These are phyloP conservation scores for Ophiostoma himal-ulmi DNA, from an alignment of 2,329 filamentous ascomycete genomes.

Conservation along the genomic window DNA sequence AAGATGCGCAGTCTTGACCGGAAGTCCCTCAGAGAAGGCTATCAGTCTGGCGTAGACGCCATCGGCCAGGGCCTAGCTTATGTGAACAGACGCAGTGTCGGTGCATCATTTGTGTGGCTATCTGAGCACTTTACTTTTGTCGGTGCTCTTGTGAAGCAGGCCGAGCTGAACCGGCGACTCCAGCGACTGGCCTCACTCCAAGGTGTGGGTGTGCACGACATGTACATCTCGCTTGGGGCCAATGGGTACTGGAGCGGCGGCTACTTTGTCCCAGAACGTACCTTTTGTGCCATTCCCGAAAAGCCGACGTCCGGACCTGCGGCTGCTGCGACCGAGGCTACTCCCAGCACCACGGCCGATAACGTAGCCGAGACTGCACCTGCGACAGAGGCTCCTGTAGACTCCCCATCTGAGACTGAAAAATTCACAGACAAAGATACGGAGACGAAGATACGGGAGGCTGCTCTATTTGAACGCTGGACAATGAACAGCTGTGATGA, in stretches of 20 bases:
- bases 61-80: slow-evolving; percentile 51
- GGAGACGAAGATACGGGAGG: slow-evolving; percentile 27
- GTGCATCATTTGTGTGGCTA: slow-evolving; percentile 69
- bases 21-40: slow-evolving; percentile 44
- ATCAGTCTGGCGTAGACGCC: slow-evolving; percentile 44
- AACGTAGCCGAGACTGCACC: too few species aligned
- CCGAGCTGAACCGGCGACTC: slow-evolving; percentile 64
- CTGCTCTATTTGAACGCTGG: slow-evolving; percentile 43
- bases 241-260: slow-evolving; percentile 59
- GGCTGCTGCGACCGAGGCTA: not conserved
- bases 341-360: too few species aligned
- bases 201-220: slow-evolving; percentile 64
- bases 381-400: not conserved
- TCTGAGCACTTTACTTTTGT: slow-evolving; percentile 82
- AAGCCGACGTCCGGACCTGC: not conserved
- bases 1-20: slow-evolving; percentile 43
- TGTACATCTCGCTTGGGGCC: slow-evolving; percentile 70
- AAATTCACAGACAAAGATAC: not conserved
- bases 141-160: slow-evolving; percentile 66
- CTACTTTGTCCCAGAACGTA: slow-evolving; percentile 60
- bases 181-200: slow-evolving; percentile 55
- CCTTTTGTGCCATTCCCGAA: slow-evolving; percentile 63
- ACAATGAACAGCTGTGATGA: slow-evolving; percentile 62
- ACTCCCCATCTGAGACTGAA: not conserved
- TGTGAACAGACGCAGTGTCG: slow-evolving; percentile 53